phyloP scores from a whole-genome alignment of 257 asterid genomes.

The Pogostemon cablin region DNA sequence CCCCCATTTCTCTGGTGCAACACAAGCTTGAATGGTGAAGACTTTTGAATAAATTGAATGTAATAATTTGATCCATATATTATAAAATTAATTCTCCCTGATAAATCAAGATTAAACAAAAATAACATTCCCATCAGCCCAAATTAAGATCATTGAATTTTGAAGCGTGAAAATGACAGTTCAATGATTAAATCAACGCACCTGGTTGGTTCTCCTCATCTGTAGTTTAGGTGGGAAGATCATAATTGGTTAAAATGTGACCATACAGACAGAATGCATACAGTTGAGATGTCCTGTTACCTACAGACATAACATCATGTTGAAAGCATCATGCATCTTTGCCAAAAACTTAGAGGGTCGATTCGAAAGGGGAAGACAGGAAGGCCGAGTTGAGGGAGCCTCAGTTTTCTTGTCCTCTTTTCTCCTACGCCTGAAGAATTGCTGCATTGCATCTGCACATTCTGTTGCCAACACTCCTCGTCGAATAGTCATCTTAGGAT shows the following conservation, averaged over 20 bases:
- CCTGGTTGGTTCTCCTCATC: not conserved
- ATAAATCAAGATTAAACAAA: not conserved
- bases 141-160: not conserved
- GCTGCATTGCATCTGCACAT: slow-evolving; percentile 94
- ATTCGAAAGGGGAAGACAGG: slow-evolving; percentile 62
- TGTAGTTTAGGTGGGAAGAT: too few relatives aligned
- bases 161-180: not conserved
- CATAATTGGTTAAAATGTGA: too few relatives aligned
- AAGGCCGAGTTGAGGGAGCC: slow-evolving; percentile 47
- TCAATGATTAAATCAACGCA: not conserved
- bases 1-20: not conserved
- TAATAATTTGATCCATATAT: not conserved
- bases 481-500: slow-evolving; percentile 73
- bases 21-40: not conserved
- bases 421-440: slow-evolving; percentile 82
- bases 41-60: not conserved
- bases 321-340: slow-evolving; percentile 71
- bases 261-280: too few relatives aligned
- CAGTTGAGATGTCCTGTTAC: not conserved
- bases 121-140: not conserved
- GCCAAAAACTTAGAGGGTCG: slow-evolving; percentile 63
- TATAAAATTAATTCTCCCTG: not conserved
- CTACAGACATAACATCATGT: slow-evolving; percentile 66
- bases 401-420: slow-evolving; percentile 61
- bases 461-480: slow-evolving; percentile 76